Conservation (phyloP, 2,329 filamentous ascomycete species). For the Pyricularia pennisetigena region DNA sequence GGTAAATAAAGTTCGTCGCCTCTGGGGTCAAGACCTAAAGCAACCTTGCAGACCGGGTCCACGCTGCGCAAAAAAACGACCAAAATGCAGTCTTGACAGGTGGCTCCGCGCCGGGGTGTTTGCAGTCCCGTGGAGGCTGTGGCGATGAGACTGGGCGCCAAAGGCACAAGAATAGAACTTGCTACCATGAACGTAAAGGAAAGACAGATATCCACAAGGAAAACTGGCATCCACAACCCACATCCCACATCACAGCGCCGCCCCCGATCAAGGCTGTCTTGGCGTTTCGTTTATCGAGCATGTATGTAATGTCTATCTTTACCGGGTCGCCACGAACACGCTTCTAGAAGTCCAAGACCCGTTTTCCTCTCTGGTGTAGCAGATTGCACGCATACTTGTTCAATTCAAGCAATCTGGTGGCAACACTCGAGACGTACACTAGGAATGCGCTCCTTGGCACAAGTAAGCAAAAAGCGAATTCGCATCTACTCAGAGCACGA, state of each 20-base stretch:
- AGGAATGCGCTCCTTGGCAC: neutral
- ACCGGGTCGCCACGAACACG: neutral
- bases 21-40: neutral
- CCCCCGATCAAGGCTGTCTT: neutral
- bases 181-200: neutral
- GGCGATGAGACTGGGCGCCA: neutral
- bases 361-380: neutral
- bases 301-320: neutral
- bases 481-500: too few relatives aligned
- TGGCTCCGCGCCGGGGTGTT: neutral
- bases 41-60: neutral
- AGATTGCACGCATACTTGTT: neutral
- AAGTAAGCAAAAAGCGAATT: too few relatives aligned
- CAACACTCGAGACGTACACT: neutral
- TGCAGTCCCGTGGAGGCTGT: neutral
- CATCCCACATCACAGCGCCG: too few relatives aligned
- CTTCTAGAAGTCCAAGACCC: neutral
- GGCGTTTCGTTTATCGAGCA: neutral
- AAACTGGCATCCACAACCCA: too few relatives aligned
- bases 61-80: neutral
- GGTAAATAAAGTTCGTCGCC: neutral
- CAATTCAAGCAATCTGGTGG: neutral
- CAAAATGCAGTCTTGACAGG: neutral
- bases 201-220: too few relatives aligned
- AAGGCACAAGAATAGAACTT: neutral